Evolutionary conservation across 2,329 filamentous ascomycete species (phyloP), one percentile per base, ranked within the genome.

Genomic region (Phyllosticta citribraziliensis): DNA sequence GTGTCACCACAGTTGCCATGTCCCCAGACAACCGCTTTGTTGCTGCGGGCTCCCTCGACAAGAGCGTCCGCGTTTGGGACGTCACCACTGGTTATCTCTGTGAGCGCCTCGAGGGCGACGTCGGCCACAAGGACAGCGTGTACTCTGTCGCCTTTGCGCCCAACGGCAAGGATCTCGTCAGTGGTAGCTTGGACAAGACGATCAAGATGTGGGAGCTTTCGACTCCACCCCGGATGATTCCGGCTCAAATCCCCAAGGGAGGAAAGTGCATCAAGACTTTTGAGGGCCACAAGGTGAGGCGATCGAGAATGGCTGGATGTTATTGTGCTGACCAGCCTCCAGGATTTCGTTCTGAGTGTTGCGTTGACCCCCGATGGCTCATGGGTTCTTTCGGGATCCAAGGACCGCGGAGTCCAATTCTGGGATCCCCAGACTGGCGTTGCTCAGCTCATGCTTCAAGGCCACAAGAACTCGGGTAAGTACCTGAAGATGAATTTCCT

Each of bases 161-260:
- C 27, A 93, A 89, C 68, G 93, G 93, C 64, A 89, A 91, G 69
- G 90, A 96, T 67, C 86, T 99, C 51, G 93, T 97, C 70, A 95
- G 89, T 69, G 94, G 94, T 65, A 95, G 89, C 81, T 79, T 97
- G 67, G 94, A 99, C 74, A 96, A 96, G 81, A 97, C 93, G 0
- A 97, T 97, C 80, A 96, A 97, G 80, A 96, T 97, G 88, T 99
- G 94, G 92, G 92, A 97, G 79, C 82, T 99, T 57, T 87, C 84
- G 60, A 84, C 88, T 22, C 84, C 87, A 53, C 84, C 88, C 67
- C 80, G 81, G 67, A 83, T 86, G 68, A 82, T 86, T 63, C 81
- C 84, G 55, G 84, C 83, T 70, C 81, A 84, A 53, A 84, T 82
- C 33, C 82, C 87, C 9, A 95, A 94, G 79, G 88, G 88, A 40